Evolutionary conservation across 768 basidiomycete species (phyloP), one percentile per base, ranked within the genome.

Genomic region (Cystofilobasidium macerans): DNA sequence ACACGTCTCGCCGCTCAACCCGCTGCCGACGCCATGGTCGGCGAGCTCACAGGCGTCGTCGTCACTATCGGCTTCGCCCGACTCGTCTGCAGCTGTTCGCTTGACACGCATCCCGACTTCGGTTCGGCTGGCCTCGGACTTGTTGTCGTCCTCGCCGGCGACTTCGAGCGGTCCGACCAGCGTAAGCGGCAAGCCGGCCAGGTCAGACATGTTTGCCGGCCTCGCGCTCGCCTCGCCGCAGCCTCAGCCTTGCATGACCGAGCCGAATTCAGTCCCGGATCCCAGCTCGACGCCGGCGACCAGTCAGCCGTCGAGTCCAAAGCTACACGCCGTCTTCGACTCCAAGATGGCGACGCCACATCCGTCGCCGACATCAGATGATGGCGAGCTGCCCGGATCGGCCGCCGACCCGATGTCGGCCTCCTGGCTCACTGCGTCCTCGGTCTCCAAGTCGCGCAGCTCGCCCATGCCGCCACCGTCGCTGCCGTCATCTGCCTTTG

Each of bases 51-150:
- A 61, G 22, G 36, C 61, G 11, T 59, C 62, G 14, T 57, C 62
- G 18, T 68, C 67, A 1, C 57, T 61, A 11, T 58, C 67, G 3
- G 54, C 51, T 5, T 45, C 61, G 7, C 48, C 35, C 3, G 57
- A 42, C 22, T 26, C 42, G 47, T 26, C 33, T 22, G 33, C 69
- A 53, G 33, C 76, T 8, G 77, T 78, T 48, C 73, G 77, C n/a
- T 72, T 79, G 9, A 78, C 78, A 48, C 70, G 77, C 12, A 78
- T 79, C 0, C 78, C 78, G 0, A 78, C 78, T 1, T 74, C 76
- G 24, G 78, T 79, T 0, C 70, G 77, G 26, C 71, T 78, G 38
- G 78, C 78, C 1, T 70, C 76, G n/a, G 78, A 78, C 30, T 68
- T 79, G n/a, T 73, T 78, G 22, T 45, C 53, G 36, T 64, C 67